phyloP scores from a whole-genome alignment of 2,329 filamentous ascomycete genomes.

The Exserohilum rostratum region DNA sequence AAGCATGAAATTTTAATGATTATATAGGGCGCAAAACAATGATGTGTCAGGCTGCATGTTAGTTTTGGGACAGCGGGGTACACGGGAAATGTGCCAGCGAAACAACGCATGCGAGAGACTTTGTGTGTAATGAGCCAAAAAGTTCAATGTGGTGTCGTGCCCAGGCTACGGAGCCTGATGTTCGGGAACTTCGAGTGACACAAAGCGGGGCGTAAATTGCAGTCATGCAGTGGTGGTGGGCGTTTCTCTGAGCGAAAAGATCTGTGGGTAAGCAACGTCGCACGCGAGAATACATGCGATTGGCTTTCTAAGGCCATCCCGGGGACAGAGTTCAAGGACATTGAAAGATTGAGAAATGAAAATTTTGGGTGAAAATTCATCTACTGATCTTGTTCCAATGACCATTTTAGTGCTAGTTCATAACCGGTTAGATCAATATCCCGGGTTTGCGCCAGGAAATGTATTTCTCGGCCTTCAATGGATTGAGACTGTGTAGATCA shows the following conservation, averaged over 20 bases:
- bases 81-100: neutral
- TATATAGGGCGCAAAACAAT: neutral
- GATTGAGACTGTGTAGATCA: neutral
- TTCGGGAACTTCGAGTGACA: neutral
- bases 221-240: neutral
- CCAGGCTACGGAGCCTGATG: no score
- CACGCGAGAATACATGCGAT: neutral
- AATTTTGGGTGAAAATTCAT: slow-evolving; percentile 3
- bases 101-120: neutral
- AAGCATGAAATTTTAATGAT: fast-evolving
- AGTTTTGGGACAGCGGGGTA: neutral
- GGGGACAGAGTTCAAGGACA: neutral
- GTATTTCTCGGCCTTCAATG: neutral
- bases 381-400: neutral
- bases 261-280: neutral
- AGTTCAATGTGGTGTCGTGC: no score
- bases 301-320: neutral
- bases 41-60: neutral
- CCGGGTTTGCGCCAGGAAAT: neutral
- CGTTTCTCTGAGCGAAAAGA: neutral
- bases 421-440: neutral
- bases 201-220: neutral
- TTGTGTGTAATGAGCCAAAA: neutral
- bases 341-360: neutral
- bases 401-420: neutral